A percentile compares a stretch with the other conserved stretches of the same genome.
Evolutionary conservation across 2,329 filamentous ascomycete species (phyloP).

Genomic region (Penicillium sp.): DNA sequence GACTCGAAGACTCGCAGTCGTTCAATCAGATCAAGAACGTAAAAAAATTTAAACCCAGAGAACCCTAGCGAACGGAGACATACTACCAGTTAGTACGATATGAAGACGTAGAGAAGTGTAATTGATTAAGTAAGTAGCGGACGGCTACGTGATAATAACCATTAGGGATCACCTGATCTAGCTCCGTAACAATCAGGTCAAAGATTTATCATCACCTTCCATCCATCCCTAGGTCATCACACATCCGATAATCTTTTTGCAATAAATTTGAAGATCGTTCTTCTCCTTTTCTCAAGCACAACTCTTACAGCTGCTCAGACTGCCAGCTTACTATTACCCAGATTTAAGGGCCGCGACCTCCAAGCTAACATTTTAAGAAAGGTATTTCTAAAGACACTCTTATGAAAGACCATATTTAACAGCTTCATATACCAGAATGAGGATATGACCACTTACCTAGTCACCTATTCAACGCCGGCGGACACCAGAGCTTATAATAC

Average conservation of each 20-base stretch:
- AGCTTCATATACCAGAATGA: not conserved
- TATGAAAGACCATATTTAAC: not conserved
- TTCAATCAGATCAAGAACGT: too few species aligned
- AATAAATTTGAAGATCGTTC: not conserved
- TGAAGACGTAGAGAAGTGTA: too few species aligned
- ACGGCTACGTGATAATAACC: too few species aligned
- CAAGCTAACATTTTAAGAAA: not conserved
- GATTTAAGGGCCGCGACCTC: not conserved
- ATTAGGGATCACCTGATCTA: too few species aligned
- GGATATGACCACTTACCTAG: not conserved
- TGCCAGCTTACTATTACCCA: not conserved
- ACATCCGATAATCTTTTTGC: not conserved
- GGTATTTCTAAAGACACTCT: not conserved
- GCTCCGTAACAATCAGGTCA: not conserved
- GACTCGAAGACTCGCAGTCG: too few species aligned
- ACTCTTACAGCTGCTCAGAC: not conserved
- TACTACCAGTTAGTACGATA: too few species aligned
- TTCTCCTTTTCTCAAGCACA: not conserved
- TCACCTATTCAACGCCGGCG: not conserved
- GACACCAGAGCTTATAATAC: not conserved
- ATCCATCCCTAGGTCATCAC: not conserved
- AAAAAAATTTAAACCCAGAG: too few species aligned
- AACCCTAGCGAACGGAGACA: too few species aligned
- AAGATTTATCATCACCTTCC: not conserved
- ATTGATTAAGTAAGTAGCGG: too few species aligned